Evolutionary conservation across 371 early-diverging fungal genomes (phyloP), one percentile per base, ranked within the genome.

Genomic region (Apophysomyces ossiformis): DNA sequence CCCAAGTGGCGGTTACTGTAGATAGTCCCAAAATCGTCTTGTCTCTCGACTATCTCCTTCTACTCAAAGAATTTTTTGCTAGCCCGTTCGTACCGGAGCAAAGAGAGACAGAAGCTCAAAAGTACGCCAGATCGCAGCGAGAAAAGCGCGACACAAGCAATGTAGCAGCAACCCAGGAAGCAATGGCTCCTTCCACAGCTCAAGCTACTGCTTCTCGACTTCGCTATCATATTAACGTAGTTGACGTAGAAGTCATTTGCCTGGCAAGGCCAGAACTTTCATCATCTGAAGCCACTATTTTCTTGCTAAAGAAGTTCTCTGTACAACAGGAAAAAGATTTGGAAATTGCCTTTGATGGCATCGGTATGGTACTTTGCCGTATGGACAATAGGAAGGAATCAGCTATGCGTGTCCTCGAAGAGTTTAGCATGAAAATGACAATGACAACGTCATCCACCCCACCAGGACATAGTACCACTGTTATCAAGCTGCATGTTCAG

Each of bases 281-380:
- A 7, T 69, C 87, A 2, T 92, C 96, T 0, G 96, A 96, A 61
- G 98, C 99, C 3, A 84, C 97, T n/a, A 83, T 96, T 9, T 82
- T 98, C 21, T 86, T 88, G 0, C 86, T 93, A 8, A 84, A 91
- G 32, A 92, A 96, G 59, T 76, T 97, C 0, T 78, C 88, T 13
- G 65, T 94, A 7, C 72, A 86, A 8, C 92, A 92, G 68, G 87
- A 94, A 58, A 73, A 85, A 13, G 74, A 87, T 12, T 73, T 91
- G 60, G 78, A 85, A 0, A 67, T 93, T 5, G 78, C 86, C 15
- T 77, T 95, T 37, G 87, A 93, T 18, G 87, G 93, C 36, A 84
- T 96, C 45, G 92, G 95, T 36, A 93, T 97, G 88, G 84, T 90
- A 15, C 79, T 98, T 56, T 97, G 97, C 81, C 88, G 88, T 26